phyloP scores from a whole-genome alignment of 2,329 filamentous ascomycete species.

The Calonectria leucothoes region DNA sequence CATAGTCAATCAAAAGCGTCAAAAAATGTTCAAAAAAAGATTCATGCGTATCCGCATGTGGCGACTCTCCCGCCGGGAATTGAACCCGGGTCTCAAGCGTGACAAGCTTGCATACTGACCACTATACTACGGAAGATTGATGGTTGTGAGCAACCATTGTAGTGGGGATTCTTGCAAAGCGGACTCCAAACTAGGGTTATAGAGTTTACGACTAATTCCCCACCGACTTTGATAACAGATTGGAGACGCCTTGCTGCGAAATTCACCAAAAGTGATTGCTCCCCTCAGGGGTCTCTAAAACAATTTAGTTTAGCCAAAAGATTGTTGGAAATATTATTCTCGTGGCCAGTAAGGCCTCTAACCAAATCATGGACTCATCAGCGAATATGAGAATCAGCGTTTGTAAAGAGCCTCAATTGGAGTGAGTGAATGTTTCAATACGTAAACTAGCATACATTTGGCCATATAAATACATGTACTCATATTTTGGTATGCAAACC shows the following conservation, averaged over 20 bases:
- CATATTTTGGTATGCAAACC: not conserved
- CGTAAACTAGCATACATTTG: not conserved
- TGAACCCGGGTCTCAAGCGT: conserved; percentile 33
- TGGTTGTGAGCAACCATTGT: conserved; percentile 28
- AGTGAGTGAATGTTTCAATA: not conserved
- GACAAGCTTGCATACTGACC: conserved; percentile 34
- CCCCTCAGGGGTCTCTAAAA: conserved; percentile 41
- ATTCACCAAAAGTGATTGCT: conserved; percentile 46
- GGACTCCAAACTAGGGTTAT: not conserved
- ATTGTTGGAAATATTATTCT: conserved; percentile 48
- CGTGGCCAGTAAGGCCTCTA: conserved; percentile 45
- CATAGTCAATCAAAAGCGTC: not conserved
- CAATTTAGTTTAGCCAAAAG: conserved; percentile 44
- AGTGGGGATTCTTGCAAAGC: conserved; percentile 22
- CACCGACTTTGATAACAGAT: conserved; percentile 21
- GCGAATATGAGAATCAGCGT: not conserved
- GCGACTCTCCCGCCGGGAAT: conserved; percentile 31
- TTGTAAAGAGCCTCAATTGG: not conserved
- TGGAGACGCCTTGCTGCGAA: conserved; percentile 29
- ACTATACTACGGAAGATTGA: conserved; percentile 32
- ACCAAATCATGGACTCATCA: conserved; percentile 43
- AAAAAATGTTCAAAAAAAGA: not conserved
- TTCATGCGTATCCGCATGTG: conserved; percentile 12
- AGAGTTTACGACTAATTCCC: not conserved
- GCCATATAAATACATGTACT: not conserved